Conservation (phyloP, 2,329 filamentous ascomycete genomes). For the Colletotrichum tabaci region DNA sequence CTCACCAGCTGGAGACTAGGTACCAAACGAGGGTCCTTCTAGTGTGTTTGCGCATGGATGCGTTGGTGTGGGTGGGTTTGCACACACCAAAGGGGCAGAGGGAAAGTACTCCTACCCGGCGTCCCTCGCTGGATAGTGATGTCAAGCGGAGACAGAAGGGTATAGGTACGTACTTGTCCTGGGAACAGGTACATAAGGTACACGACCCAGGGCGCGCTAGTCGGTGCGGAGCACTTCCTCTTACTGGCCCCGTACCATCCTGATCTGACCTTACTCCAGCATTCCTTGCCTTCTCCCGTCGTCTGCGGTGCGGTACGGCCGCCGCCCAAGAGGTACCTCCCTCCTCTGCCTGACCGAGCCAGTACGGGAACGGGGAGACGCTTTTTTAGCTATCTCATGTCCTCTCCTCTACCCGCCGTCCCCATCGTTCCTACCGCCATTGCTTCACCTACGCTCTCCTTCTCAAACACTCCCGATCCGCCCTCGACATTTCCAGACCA, state of each 20-base stretch:
- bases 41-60: neutral
- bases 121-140: neutral
- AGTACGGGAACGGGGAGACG: conserved; percentile 2
- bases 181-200: conserved; percentile 4
- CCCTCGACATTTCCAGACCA: conserved; percentile 4
- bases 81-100: neutral
- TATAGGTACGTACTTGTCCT: neutral
- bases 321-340: conserved; percentile 12
- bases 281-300: conserved; percentile 22
- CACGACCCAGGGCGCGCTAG: conserved; percentile 4
- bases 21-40: conserved; percentile 4
- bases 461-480: conserved; percentile 21
- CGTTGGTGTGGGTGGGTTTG: neutral
- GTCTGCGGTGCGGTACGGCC: conserved; percentile 18
- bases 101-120: conserved; percentile 13
- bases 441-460: conserved; percentile 34
- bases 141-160: neutral
- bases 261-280: conserved; percentile 17
- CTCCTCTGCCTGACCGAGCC: neutral
- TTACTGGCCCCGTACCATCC: conserved; percentile 14
- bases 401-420: conserved; percentile 32
- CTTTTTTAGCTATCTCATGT: conserved; percentile 39
- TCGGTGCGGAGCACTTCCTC: conserved; percentile 16
- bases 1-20: neutral
- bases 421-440: conserved; percentile 32